Percentiles rank a stretch among this genome's conserved stretches.
Evolutionary conservation across 495 filamentous ascomycete genomes (phyloP).

Genomic region (Penicillium lividum): DNA sequence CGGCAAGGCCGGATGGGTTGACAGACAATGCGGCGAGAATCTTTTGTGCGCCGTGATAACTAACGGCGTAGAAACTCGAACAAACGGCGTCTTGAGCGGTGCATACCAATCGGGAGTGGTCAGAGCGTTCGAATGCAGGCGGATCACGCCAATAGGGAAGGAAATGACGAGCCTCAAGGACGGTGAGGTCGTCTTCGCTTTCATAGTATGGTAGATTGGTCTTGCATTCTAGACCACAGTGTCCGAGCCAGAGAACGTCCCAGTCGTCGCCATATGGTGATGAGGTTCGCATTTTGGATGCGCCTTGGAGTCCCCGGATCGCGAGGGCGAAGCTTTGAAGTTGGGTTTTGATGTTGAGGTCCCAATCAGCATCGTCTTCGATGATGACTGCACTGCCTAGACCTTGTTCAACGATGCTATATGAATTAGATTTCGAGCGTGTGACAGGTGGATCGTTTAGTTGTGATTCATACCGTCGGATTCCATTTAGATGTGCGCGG

Average conservation of each 20-base stretch:
- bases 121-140: constrained; percentile 1
- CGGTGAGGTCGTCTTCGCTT: constrained; percentile 18
- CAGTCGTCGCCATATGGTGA: constrained; percentile 54
- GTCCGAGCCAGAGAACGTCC: constrained; percentile 57
- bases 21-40: constrained; percentile 34
- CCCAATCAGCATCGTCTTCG: constrained; percentile 58
- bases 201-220: constrained; percentile 18
- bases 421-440: constrained; percentile 10
- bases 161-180: background rate
- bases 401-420: constrained; percentile 2
- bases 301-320: constrained; percentile 16
- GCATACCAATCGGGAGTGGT: constrained; percentile 13
- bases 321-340: constrained; percentile 42
- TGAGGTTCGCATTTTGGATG: background rate
- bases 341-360: constrained; percentile 46
- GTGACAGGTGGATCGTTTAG: constrained; percentile 6
- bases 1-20: constrained; percentile 3
- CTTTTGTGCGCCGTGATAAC: constrained; percentile 50
- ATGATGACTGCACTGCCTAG: constrained; percentile 42
- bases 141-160: background rate
- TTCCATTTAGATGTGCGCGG: constrained; percentile 2
- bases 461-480: background rate
- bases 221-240: constrained; percentile 39
- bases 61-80: constrained; percentile 45
- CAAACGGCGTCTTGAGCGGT: constrained; percentile 8